Evolutionary conservation across 176 grass and related monocot genomes (phyloP).

Genomic region (Chrysopogon serrulatus): DNA sequence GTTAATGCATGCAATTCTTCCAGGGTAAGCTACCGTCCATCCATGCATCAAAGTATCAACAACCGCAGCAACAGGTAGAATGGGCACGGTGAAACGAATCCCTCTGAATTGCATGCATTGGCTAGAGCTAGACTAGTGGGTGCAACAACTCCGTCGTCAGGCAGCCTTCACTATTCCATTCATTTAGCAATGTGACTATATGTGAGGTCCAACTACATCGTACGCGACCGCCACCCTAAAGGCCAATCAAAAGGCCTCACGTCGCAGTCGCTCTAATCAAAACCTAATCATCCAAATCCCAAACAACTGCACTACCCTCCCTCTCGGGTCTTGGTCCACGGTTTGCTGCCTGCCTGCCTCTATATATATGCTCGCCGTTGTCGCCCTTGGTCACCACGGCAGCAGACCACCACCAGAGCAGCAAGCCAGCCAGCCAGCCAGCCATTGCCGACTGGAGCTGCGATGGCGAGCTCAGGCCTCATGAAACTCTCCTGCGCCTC

Average conservation of each 20-base stretch:
- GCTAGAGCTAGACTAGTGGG: slow-evolving; percentile 44
- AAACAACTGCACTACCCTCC: slow-evolving; percentile 46
- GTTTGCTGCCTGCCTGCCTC: not conserved
- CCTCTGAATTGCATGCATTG: not conserved
- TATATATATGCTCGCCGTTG: slow-evolving; percentile 5
- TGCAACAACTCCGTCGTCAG: slow-evolving; percentile 46
- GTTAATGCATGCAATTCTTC: not conserved
- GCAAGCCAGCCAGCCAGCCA: not conserved
- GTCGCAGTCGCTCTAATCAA: slow-evolving; percentile 8
- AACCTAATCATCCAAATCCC: slow-evolving; percentile 83
- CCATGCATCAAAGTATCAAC: no score
- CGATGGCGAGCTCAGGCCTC: not conserved
- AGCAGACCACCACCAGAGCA: not conserved
- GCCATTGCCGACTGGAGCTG: not conserved
- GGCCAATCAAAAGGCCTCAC: not conserved
- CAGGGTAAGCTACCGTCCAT: no score
- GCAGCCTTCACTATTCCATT: not conserved
- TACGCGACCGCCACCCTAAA: slow-evolving; percentile 32
- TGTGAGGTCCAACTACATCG: not conserved
- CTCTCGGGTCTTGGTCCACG: not conserved
- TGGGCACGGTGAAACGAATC: not conserved
- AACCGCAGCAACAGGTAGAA: not conserved
- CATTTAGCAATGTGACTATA: not conserved
- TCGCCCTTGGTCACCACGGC: slow-evolving; percentile 14
- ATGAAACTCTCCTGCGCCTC: slow-evolving; percentile 16